Evolutionary conservation across 1,139 yeast genomes (phyloP), one percentile per base, ranked within the genome.

Genomic region (Nadsonia commutata): DNA sequence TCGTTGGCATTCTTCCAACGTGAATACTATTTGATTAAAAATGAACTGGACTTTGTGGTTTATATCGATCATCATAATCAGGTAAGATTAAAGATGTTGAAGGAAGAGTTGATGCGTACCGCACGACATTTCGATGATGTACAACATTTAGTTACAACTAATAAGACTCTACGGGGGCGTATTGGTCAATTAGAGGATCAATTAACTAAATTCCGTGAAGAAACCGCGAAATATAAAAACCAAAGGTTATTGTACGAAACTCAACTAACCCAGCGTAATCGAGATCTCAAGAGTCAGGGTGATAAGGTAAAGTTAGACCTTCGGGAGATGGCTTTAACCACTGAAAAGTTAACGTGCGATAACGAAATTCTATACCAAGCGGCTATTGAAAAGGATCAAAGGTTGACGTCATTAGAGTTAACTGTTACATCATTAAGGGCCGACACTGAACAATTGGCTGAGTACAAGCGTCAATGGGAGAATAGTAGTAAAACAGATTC

Each of bases 31-130:
- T 63, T 80, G 37, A 56, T 71, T 46, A 70, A 71, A 45, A 80
- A 79, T 54, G 88, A 80, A 55, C 63, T 78, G 40, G 81, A 78
- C 43, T 79, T 80, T 55, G 65, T 75, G 8, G 66, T 70, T 43
- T 78, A 74, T 55, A 58, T 76, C 56, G 74, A 72, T 46, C 68
- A 70, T 46, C 65, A 76, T 49, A 70, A 68, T 45, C 71, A 72
- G 49, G 65, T 65, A 43, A 67, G 72, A 39, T 68, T 72, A 43
- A 58, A 70, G 20, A 51, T 60, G 38, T 53, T 67, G 43, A 60
- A 62, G 37, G 59, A 63, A 38, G 65, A 68, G 43, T 58, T 67
- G 46, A 59, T 62, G 33, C 56, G 56, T 37, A 49, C 63, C 44
- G 48, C 52, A 6, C 53, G 64, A 18, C 61, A 57, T 36, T 56